These are phyloP conservation scores for Penicillium ucsense DNA, from an alignment of 495 filamentous ascomycete genomes.

Conservation along the genomic window DNA sequence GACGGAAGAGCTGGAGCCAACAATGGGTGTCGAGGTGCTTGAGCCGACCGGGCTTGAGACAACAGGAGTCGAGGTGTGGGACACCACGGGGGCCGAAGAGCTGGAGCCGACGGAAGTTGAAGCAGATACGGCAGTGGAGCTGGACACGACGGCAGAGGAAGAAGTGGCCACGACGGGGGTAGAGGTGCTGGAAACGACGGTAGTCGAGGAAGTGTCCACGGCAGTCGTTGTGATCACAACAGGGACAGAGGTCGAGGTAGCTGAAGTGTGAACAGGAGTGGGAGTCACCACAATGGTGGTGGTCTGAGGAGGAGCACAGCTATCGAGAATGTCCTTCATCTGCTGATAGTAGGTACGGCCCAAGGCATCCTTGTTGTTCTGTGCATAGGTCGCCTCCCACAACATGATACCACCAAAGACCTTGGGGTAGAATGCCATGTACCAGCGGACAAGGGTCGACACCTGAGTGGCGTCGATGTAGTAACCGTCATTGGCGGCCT, in stretches of 20 bases:
- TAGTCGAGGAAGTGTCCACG: too few species aligned
- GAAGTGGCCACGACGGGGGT: constrained; percentile 7
- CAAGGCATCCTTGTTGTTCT: constrained; percentile 33
- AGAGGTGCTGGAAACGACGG: constrained; percentile 2
- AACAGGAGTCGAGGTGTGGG: not conserved
- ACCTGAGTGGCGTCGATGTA: constrained; percentile 43
- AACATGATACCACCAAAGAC: constrained; percentile 64
- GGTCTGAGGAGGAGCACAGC: constrained; percentile 20
- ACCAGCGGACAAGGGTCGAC: constrained; percentile 37
- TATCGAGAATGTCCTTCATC: constrained; percentile 34
- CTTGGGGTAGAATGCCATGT: constrained; percentile 36
- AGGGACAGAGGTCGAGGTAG: constrained; percentile 6
- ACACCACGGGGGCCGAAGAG: not conserved
- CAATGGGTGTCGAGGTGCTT: not conserved
- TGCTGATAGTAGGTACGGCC: constrained; percentile 33
- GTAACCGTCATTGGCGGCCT: constrained; percentile 20
- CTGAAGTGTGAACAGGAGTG: constrained; percentile 4
- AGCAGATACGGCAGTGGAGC: constrained; percentile 1
- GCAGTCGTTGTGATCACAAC: too few species aligned
- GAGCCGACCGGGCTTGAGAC: not conserved
- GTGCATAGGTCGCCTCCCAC: constrained; percentile 55
- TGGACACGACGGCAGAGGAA: constrained; percentile 5
- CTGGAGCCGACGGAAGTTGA: constrained; percentile 1
- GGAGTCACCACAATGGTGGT: constrained; percentile 11
- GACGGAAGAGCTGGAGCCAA: not conserved